These are phyloP conservation scores for Colletotrichum melonis DNA, from an alignment of 2,329 filamentous ascomycete species.

Conservation along the genomic window DNA sequence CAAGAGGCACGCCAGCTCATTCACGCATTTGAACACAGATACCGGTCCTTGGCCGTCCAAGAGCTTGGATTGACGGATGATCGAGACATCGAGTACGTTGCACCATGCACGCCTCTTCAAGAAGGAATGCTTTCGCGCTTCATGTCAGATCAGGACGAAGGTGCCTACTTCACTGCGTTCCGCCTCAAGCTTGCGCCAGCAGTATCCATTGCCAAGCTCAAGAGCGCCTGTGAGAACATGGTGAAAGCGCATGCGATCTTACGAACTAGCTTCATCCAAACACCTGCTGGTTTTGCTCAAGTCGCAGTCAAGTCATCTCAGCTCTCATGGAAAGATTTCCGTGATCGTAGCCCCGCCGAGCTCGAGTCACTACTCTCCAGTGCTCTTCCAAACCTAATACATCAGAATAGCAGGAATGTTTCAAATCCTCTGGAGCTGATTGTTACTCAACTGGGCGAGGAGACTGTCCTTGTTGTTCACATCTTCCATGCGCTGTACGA, in stretches of 20 bases:
- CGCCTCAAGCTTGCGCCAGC: conserved; percentile 62
- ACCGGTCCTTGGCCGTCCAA: conserved; percentile 65
- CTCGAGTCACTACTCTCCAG: conserved; percentile 48
- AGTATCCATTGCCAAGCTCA: conserved; percentile 61
- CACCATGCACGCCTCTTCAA: conserved; percentile 87
- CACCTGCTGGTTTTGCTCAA: conserved; percentile 82
- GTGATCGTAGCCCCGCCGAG: conserved; percentile 39
- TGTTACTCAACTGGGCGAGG: conserved; percentile 45
- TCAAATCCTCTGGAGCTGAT: conserved; percentile 64
- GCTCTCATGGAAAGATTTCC: conserved; percentile 57
- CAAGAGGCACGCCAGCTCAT: conserved; percentile 70
- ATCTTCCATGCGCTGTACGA: conserved; percentile 93
- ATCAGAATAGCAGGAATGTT: conserved; percentile 60
- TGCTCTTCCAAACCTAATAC: conserved; percentile 63
- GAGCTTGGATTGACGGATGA: conserved; percentile 1
- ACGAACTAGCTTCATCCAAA: conserved; percentile 78
- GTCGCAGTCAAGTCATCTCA: conserved; percentile 64
- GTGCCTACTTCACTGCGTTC: conserved; percentile 84
- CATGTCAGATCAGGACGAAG: conserved; percentile 61
- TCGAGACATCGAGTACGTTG: conserved; percentile 75
- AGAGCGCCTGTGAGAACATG: conserved; percentile 67
- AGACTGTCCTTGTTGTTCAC: conserved; percentile 65
- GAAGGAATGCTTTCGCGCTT: conserved; percentile 85
- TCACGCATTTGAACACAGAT: conserved; percentile 71
- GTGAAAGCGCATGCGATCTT: conserved; percentile 70